Conservation (phyloP, 2,329 filamentous ascomycete genomes). For the Pseudogymnoascus sp. region DNA sequence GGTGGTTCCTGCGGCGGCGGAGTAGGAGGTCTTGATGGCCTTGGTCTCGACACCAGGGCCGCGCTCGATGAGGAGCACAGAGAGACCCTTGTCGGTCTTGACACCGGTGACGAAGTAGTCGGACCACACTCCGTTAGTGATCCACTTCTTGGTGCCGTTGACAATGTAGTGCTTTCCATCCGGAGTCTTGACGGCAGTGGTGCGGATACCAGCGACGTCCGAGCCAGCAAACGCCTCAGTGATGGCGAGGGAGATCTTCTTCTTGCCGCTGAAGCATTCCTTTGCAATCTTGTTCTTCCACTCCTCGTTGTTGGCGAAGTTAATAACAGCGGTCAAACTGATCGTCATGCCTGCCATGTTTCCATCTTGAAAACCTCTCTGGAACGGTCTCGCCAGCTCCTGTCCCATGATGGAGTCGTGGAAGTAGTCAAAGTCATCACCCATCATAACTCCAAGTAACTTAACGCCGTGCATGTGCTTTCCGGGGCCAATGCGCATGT, state of each 20-base stretch:
- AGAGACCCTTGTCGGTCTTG: conserved; percentile 70
- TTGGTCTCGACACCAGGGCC: conserved; percentile 69
- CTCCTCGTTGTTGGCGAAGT: conserved; percentile 63
- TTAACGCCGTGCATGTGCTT: conserved; percentile 68
- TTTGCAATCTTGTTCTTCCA: conserved; percentile 60
- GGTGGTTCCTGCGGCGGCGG: conserved; percentile 67
- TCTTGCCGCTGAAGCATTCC: conserved; percentile 70
- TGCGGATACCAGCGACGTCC: conserved; percentile 72
- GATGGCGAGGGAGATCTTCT: conserved; percentile 83
- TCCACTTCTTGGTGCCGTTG: conserved; percentile 78
- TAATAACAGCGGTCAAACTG: conserved; percentile 68
- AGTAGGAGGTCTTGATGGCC: conserved; percentile 75
- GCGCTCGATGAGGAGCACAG: conserved; percentile 67
- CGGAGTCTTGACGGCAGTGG: conserved; percentile 67
- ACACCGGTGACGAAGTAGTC: conserved; percentile 82
- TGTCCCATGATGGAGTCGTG: conserved; percentile 72
- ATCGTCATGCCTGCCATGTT: conserved; percentile 86
- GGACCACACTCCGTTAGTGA: conserved; percentile 70
- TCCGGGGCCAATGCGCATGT: conserved; percentile 77
- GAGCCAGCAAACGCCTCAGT: conserved; percentile 82
- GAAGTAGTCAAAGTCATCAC: conserved; percentile 80
- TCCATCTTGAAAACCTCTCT: conserved; percentile 76
- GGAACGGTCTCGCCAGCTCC: conserved; percentile 63
- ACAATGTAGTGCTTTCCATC: conserved; percentile 67
- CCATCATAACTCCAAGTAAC: conserved; percentile 62